Evolutionary conservation across 139 green algal species (phyloP).

Genomic region (Chlorella vulgaris): DNA sequence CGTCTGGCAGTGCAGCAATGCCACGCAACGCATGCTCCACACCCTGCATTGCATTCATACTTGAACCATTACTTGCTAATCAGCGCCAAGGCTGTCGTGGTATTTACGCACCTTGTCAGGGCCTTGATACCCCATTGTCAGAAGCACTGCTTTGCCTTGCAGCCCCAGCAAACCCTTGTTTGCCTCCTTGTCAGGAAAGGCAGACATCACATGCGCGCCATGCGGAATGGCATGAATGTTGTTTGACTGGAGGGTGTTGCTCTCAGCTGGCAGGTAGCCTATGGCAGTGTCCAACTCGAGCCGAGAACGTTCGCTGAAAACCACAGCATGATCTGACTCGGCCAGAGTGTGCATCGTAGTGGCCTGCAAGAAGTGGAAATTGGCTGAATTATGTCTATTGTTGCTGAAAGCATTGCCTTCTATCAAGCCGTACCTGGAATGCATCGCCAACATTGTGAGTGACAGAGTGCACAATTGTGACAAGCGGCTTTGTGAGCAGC

Average conservation of each 20-base stretch:
- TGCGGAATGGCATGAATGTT: slow-evolving; percentile 11
- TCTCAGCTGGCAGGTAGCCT: not conserved
- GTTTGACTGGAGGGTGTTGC: not conserved
- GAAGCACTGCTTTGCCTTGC: not conserved
- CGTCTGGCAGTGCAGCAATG: not conserved
- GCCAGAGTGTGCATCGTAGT: slow-evolving; percentile 10
- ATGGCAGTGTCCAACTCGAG: slow-evolving; percentile 16
- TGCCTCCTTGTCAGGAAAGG: not conserved
- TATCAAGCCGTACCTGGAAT: too few species aligned
- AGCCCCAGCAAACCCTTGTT: slow-evolving; percentile 11
- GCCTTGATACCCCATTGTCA: not conserved
- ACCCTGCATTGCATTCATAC: not conserved
- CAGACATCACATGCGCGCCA: not conserved
- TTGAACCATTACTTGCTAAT: not conserved
- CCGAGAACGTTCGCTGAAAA: slow-evolving; percentile 5
- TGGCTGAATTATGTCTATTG: too few species aligned
- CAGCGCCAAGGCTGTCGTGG: not conserved
- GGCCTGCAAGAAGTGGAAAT: not conserved
- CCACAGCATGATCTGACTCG: slow-evolving; percentile 3
- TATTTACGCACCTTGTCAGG: slow-evolving; percentile 6
- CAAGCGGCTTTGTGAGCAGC: slow-evolving; percentile 3
- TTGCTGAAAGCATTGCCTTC: too few species aligned
- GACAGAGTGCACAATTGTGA: slow-evolving; percentile 11
- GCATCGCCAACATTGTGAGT: slow-evolving; percentile 3
- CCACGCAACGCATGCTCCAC: not conserved